These are phyloP conservation scores for Solanum chilense DNA, from an alignment of 257 asterid genomes.

Conservation along the genomic window DNA sequence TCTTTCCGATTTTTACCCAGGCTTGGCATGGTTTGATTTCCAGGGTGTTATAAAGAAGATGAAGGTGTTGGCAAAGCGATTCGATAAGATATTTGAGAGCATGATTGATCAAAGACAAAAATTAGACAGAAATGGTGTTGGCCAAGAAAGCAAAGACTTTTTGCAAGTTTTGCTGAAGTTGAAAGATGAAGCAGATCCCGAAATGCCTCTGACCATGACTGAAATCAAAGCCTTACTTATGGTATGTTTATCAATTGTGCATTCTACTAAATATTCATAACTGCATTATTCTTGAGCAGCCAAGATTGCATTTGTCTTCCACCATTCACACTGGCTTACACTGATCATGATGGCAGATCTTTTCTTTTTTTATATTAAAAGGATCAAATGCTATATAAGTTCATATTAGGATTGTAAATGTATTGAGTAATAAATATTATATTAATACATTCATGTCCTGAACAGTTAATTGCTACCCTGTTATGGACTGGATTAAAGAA, in stretches of 20 bases:
- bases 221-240: slow-evolving; percentile 68
- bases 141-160: slow-evolving; percentile 35
- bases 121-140: not conserved
- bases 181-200: slow-evolving; percentile 42
- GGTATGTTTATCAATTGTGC: slow-evolving; percentile 22
- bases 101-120: slow-evolving; percentile 38
- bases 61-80: slow-evolving; percentile 21
- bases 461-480: not conserved
- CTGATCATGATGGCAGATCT: no score
- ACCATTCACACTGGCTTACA: no score
- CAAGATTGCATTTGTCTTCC: not conserved
- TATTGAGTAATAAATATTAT: not conserved
- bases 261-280: not conserved
- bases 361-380: no score
- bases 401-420: not conserved
- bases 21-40: slow-evolving; percentile 47
- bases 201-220: slow-evolving; percentile 37
- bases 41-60: slow-evolving; percentile 56
- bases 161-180: slow-evolving; percentile 40
- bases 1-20: slow-evolving; percentile 59
- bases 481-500: not conserved
- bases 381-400: not conserved
- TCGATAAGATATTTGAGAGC: slow-evolving; percentile 48
- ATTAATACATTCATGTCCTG: not conserved
- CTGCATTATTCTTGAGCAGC: no score